These are phyloP conservation scores for Knoxdaviesia proteae DNA, from an alignment of 2,329 filamentous ascomycete genomes.

Conservation along the genomic window DNA sequence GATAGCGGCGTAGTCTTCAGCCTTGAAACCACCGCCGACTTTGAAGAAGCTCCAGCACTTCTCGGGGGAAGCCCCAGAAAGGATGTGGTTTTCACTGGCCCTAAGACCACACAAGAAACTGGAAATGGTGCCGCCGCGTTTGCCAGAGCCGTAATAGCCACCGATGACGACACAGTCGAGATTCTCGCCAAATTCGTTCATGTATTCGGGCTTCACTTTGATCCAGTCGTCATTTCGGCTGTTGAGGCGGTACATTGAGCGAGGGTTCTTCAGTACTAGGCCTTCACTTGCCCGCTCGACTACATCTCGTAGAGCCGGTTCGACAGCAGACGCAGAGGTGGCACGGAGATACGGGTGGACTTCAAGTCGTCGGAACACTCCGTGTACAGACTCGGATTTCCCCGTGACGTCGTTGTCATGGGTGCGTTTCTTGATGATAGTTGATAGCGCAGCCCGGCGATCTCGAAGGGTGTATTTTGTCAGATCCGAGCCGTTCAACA, in stretches of 20 bases:
- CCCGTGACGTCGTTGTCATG: neutral
- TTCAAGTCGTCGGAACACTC: conserved; percentile 59
- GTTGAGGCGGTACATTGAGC: conserved; percentile 69
- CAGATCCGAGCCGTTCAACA: conserved; percentile 61
- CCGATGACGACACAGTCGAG: conserved; percentile 80
- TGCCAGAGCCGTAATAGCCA: conserved; percentile 79
- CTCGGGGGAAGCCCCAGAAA: conserved; percentile 37
- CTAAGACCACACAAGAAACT: conserved; percentile 82
- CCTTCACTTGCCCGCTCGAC: conserved; percentile 78
- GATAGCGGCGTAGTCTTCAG: conserved; percentile 67
- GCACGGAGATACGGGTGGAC: conserved; percentile 54
- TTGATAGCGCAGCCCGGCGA: conserved; percentile 46
- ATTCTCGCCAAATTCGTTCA: conserved; percentile 86
- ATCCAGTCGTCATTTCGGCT: conserved; percentile 91
- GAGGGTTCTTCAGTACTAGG: conserved; percentile 80
- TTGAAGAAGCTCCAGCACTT: conserved; percentile 93
- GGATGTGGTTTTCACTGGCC: conserved; percentile 46
- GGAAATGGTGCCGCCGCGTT: conserved; percentile 60
- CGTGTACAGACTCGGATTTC: conserved; percentile 39
- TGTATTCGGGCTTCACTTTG: conserved; percentile 97
- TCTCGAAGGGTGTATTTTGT: conserved; percentile 70
- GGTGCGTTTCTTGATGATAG: conserved; percentile 1
- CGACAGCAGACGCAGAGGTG: conserved; percentile 49
- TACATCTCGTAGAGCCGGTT: conserved; percentile 59
- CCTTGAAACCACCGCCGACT: conserved; percentile 82